Percentiles rank a stretch among this genome's conserved stretches.
phyloP scores from a whole-genome alignment of 805 yeast genomes.

The Schwanniomyces sp. region DNA sequence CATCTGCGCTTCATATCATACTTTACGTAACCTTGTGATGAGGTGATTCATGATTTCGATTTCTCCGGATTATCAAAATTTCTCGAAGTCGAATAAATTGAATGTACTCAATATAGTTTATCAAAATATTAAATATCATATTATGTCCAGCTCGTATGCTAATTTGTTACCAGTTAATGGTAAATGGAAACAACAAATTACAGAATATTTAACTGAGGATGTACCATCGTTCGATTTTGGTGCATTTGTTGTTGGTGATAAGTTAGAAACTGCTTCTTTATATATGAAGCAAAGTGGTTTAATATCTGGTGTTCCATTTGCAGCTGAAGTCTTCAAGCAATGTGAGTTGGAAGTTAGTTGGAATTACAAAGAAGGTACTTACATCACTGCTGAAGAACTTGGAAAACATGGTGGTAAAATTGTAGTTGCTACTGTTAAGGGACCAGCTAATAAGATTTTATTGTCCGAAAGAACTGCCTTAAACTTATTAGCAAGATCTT shows the following conservation, averaged over 20 bases:
- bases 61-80: not conserved
- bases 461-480: conserved; percentile 85
- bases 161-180: conserved; percentile 75
- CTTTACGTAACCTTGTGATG: not conserved
- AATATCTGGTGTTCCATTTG: conserved; percentile 86
- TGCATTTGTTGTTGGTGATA: conserved; percentile 90
- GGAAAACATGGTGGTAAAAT: conserved; percentile 50
- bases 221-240: conserved; percentile 94
- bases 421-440: conserved; percentile 74
- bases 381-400: conserved; percentile 41
- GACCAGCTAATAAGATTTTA: conserved; percentile 76
- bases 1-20: not conserved
- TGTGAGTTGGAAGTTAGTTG: conserved; percentile 72
- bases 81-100: not conserved
- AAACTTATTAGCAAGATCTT: conserved; percentile 75
- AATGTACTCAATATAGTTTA: not conserved
- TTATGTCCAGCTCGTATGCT: conserved; percentile 27
- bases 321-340: conserved; percentile 77
- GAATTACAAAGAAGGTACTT: conserved; percentile 70
- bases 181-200: conserved; percentile 76
- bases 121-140: not conserved
- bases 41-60: not conserved
- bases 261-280: conserved; percentile 66
- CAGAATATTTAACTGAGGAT: conserved; percentile 79
- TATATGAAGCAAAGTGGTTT: conserved; percentile 81